phyloP scores from a whole-genome alignment of 2,329 filamentous ascomycete species.

The Colletotrichum tofieldiae region DNA sequence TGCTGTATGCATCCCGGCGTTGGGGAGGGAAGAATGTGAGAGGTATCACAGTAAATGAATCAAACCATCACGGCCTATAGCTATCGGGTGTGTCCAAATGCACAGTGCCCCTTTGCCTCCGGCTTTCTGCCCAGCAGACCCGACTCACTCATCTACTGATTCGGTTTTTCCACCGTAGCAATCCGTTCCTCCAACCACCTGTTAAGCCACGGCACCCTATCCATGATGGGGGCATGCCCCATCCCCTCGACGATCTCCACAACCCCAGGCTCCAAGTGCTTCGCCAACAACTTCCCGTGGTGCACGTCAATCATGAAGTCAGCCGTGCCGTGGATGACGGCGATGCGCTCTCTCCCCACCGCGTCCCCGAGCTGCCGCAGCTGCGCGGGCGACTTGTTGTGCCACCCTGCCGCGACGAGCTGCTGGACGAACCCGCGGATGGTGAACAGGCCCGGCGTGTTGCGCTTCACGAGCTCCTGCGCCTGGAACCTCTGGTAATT shows the following conservation, averaged over 20 bases:
- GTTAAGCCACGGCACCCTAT: constrained; percentile 80
- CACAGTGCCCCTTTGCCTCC: not conserved
- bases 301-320: constrained; percentile 85
- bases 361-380: constrained; percentile 75
- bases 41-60: constrained; percentile 39
- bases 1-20: constrained; percentile 32
- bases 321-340: constrained; percentile 81
- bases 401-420: constrained; percentile 84
- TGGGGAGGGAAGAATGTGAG: constrained; percentile 7
- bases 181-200: constrained; percentile 72
- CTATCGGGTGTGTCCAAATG: not conserved
- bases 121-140: not conserved
- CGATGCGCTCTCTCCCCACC: constrained; percentile 81
- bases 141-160: not conserved
- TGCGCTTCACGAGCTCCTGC: constrained; percentile 81
- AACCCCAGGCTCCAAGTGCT: constrained; percentile 73
- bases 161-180: constrained; percentile 66
- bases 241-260: constrained; percentile 77
- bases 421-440: constrained; percentile 82
- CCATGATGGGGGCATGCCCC: constrained; percentile 83
- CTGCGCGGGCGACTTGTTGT: constrained; percentile 80
- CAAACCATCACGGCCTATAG: constrained; percentile 21
- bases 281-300: constrained; percentile 79
- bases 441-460: constrained; percentile 73
- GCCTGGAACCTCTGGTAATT: constrained; percentile 90